Evolutionary conservation across 306 rosid species (phyloP).

Genomic region (Herpetospermum pedunculosum): DNA sequence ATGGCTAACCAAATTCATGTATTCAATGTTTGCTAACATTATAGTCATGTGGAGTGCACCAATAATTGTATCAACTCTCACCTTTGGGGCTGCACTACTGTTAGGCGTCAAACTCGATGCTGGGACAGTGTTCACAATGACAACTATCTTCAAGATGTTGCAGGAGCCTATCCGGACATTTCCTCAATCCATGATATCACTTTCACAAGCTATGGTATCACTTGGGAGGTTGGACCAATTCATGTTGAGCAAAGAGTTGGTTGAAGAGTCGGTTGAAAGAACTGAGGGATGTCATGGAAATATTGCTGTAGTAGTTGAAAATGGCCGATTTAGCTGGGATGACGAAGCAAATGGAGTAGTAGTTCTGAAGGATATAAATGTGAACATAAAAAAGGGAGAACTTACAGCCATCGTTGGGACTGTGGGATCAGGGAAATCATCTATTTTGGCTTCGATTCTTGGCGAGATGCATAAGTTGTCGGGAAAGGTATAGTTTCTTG

Average conservation of each 20-base stretch:
- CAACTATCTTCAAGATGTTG: constrained; percentile 69
- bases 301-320: constrained; percentile 36
- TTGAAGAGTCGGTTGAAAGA: constrained; percentile 14
- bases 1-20: constrained; percentile 65
- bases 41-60: constrained; percentile 87
- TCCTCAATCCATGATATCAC: constrained; percentile 82
- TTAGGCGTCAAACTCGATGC: constrained; percentile 51
- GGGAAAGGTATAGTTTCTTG: constrained; percentile 25
- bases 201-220: constrained; percentile 78
- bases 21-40: constrained; percentile 53
- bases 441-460: constrained; percentile 50
- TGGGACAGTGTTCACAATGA: constrained; percentile 65
- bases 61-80: constrained; percentile 60
- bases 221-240: constrained; percentile 55
- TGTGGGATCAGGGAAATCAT: constrained; percentile 86
- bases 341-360: constrained; percentile 26
- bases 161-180: constrained; percentile 89
- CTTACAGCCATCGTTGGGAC: constrained; percentile 77
- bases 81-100: constrained; percentile 59
- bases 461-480: constrained; percentile 72
- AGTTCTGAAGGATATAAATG: constrained; percentile 27
- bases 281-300: constrained; percentile 11
- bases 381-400: constrained; percentile 39
- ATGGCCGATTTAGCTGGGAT: constrained; percentile 66
- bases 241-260: constrained; percentile 34